Evolutionary conservation across 2,329 filamentous ascomycete species (phyloP).

Genomic region (Gnomoniopsis smithogilvyi): DNA sequence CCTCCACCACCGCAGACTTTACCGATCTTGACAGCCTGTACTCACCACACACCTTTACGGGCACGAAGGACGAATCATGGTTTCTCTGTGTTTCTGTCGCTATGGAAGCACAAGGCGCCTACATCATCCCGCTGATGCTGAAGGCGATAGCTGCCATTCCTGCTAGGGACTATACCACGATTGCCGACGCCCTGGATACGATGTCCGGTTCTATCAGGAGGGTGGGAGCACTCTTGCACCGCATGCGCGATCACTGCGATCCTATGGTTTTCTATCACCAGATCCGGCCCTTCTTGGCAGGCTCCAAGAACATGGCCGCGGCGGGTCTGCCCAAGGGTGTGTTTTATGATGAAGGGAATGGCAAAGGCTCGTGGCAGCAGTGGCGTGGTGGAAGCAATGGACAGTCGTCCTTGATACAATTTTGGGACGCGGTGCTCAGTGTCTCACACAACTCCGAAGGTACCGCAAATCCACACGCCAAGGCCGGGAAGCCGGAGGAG

Average conservation of each 20-base stretch:
- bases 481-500: conserved; percentile 8
- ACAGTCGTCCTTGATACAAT: conserved; percentile 88
- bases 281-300: conserved; percentile 84
- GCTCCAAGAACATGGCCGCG: conserved; percentile 86
- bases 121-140: conserved; percentile 74
- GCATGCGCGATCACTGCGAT: conserved; percentile 89
- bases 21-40: conserved; percentile 66
- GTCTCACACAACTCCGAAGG: conserved; percentile 64
- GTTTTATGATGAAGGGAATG: conserved; percentile 74
- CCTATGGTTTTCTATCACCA: conserved; percentile 85
- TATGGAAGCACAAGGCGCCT: conserved; percentile 78
- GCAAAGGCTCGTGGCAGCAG: conserved; percentile 66
- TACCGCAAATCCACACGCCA: conserved; percentile 26
- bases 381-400: conserved; percentile 91
- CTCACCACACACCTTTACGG: conserved; percentile 80
- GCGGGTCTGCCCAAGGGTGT: conserved; percentile 81
- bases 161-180: conserved; percentile 53
- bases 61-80: conserved; percentile 88
- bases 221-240: conserved; percentile 64
- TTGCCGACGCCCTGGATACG: conserved; percentile 61
- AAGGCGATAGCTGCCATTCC: conserved; percentile 69
- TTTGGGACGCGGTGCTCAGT: conserved; percentile 84
- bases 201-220: conserved; percentile 67
- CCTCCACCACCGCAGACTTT: conserved; percentile 50
- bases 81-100: conserved; percentile 87